These are phyloP conservation scores for Rhodotorula kratochvilovae DNA, from an alignment of 768 basidiomycete species.

Conservation along the genomic window DNA sequence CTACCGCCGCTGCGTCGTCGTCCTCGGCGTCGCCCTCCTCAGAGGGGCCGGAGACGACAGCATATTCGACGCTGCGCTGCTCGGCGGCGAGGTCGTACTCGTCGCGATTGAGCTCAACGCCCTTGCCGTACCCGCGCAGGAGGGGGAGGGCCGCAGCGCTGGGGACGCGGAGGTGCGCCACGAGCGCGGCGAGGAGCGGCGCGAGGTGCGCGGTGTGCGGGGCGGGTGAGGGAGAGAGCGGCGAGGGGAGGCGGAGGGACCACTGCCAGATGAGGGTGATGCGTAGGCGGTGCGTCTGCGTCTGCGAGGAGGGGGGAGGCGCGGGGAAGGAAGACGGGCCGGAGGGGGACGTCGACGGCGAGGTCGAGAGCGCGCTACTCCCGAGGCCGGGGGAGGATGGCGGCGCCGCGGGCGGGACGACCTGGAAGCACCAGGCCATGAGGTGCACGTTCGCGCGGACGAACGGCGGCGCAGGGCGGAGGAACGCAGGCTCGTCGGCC, in stretches of 20 bases:
- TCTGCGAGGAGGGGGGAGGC: not conserved
- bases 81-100: constrained; percentile 12
- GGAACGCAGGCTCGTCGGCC: constrained; percentile 42
- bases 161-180: not conserved
- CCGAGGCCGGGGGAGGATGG: not conserved
- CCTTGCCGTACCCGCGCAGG: constrained; percentile 4
- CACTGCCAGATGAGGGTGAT: constrained; percentile 40
- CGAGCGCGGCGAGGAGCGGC: constrained; percentile 23
- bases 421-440: constrained; percentile 35
- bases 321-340: not conserved
- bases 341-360: not conserved
- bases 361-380: not conserved
- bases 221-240: not conserved
- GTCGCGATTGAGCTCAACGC: constrained; percentile 10
- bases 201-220: not conserved
- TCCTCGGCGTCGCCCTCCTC: constrained; percentile 43
- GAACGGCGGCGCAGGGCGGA: constrained; percentile 43
- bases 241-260: constrained; percentile 13
- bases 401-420: constrained; percentile 15
- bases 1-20: constrained; percentile 53
- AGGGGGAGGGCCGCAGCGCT: not conserved
- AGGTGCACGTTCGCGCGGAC: constrained; percentile 41
- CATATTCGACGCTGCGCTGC: constrained; percentile 19
- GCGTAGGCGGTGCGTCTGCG: constrained; percentile 3
- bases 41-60: constrained; percentile 8